A percentile compares a stretch with the other conserved stretches of the same genome.
phyloP scores from a whole-genome alignment of 371 early-diverging fungal species.

The Syncephalastrum contaminatum region DNA sequence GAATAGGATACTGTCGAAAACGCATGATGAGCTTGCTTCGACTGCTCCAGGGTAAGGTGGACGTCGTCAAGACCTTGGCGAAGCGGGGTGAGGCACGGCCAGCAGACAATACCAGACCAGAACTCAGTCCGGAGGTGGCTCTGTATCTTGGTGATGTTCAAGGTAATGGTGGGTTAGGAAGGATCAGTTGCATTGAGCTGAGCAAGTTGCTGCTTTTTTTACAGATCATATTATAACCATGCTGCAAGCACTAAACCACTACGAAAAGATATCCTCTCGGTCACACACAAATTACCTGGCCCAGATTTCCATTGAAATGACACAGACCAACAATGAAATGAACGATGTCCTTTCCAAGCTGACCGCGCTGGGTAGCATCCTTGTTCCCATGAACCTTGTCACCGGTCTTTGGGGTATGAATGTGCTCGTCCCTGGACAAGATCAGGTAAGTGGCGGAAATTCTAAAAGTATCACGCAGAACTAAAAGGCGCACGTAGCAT shows the following conservation, averaged over 20 bases:
- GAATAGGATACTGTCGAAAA: constrained; percentile 85
- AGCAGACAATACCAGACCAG: constrained; percentile 34
- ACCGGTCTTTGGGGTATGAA: constrained; percentile 95
- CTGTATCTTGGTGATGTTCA: constrained; percentile 93
- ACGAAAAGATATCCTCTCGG: constrained; percentile 87
- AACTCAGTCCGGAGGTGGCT: constrained; percentile 62
- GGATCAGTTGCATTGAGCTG: background rate
- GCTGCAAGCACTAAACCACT: constrained; percentile 85
- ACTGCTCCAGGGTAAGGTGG: constrained; percentile 76
- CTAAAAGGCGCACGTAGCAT: constrained; percentile 21
- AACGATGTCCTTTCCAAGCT: constrained; percentile 89
- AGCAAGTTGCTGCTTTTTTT: background rate
- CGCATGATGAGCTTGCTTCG: constrained; percentile 74
- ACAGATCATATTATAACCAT: constrained; percentile 93
- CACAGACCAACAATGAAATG: constrained; percentile 88
- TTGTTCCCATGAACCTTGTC: constrained; percentile 93
- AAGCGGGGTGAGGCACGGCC: constrained; percentile 68
- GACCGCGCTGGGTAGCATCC: constrained; percentile 89
- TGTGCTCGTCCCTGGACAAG: constrained; percentile 76
- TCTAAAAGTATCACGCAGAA: background rate
- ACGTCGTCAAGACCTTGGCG: constrained; percentile 77
- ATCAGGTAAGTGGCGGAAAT: constrained; percentile 19
- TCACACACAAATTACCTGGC: constrained; percentile 96
- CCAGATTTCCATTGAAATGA: constrained; percentile 95
- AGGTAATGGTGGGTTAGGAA: constrained; percentile 30